Conservation (phyloP, 495 filamentous ascomycete species). For the Parmelia sp. region DNA sequence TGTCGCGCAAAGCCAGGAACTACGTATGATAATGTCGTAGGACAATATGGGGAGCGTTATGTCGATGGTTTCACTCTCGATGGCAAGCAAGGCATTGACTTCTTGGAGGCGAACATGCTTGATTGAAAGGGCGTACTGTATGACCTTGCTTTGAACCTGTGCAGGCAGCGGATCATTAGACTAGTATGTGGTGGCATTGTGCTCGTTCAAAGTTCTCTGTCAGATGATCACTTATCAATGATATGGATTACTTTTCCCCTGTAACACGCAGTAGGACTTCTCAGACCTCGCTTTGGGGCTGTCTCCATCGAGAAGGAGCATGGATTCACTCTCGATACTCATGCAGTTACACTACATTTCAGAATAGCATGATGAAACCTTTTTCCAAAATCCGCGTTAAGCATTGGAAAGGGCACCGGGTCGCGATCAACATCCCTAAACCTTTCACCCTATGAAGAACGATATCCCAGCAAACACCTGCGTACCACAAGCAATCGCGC, state of each 20-base stretch:
- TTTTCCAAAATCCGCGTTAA: neutral
- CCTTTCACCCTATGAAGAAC: neutral
- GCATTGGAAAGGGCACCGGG: neutral
- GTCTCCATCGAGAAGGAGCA: neutral
- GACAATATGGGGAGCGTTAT: constrained; percentile 34
- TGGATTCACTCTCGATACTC: neutral
- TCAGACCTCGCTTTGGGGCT: neutral
- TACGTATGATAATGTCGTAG: constrained; percentile 45
- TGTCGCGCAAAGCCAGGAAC: constrained; percentile 43
- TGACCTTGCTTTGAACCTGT: neutral
- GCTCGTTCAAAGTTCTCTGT: neutral
- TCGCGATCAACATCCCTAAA: neutral
- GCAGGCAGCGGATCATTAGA: neutral
- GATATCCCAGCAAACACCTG: neutral
- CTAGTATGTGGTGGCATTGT: neutral
- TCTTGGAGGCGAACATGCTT: neutral
- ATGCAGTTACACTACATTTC: neutral
- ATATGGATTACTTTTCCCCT: neutral
- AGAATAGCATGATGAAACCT: neutral
- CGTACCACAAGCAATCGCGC: neutral
- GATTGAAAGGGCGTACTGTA: neutral
- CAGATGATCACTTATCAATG: neutral
- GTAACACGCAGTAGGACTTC: neutral
- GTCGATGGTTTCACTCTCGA: constrained; percentile 21
- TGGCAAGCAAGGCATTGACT: neutral